These are phyloP conservation scores for Tylopilus felleus DNA, from an alignment of 768 basidiomycete species.

Conservation along the genomic window DNA sequence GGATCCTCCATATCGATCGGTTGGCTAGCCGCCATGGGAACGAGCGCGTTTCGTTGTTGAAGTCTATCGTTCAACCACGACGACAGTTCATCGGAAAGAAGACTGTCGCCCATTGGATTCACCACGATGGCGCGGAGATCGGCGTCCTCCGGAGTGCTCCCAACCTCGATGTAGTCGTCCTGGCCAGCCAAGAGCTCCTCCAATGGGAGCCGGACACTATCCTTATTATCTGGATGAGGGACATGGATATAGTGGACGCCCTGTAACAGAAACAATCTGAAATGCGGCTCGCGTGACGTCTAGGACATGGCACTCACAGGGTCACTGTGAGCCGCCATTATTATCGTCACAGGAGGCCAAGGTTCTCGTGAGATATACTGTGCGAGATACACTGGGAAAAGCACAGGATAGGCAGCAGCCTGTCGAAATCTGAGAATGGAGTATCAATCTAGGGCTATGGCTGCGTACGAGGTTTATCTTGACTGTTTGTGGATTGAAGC, in stretches of 20 bases:
- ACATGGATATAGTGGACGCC: conserved; percentile 29
- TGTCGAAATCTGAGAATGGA: conserved; percentile 23
- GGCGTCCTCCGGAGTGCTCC: conserved; percentile 10
- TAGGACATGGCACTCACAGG: conserved; percentile 17
- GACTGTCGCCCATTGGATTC: conserved; percentile 18
- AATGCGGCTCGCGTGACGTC: neutral
- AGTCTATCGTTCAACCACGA: conserved; percentile 30
- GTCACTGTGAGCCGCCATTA: conserved; percentile 26
- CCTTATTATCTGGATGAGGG: conserved; percentile 15
- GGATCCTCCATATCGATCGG: conserved; percentile 32
- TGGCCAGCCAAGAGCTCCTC: conserved; percentile 20
- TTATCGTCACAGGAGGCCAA: conserved; percentile 29
- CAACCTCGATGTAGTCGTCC: conserved; percentile 23
- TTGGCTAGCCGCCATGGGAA: conserved; percentile 17
- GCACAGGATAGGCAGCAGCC: conserved; percentile 59
- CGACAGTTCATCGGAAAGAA: conserved; percentile 35
- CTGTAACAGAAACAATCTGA: conserved; percentile 7
- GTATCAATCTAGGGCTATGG: neutral
- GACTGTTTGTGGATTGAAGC: conserved; percentile 43
- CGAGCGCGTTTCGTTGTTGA: conserved; percentile 18
- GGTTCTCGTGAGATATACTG: conserved; percentile 40
- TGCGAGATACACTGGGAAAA: conserved; percentile 61
- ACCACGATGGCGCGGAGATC: conserved; percentile 19
- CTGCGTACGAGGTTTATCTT: conserved; percentile 43
- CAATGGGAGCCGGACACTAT: conserved; percentile 20